A percentile compares a stretch with the other conserved stretches of the same genome.
These are phyloP conservation scores for Quercus robur DNA, from an alignment of 306 rosid genomes.

Conservation along the genomic window DNA sequence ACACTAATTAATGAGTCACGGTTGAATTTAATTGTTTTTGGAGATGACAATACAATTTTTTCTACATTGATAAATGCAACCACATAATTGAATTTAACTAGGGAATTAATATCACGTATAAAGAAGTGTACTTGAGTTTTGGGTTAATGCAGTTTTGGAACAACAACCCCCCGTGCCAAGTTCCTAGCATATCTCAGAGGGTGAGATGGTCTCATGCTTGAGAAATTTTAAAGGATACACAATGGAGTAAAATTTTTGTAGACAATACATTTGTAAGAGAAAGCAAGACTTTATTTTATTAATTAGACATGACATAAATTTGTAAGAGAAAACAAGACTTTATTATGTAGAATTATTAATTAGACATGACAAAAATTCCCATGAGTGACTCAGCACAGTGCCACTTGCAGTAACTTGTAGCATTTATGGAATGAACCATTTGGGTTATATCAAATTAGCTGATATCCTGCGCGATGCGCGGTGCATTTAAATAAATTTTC, in stretches of 20 bases:
- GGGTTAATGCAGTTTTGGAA: conserved; percentile 46
- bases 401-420: background rate
- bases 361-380: background rate
- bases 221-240: too few species aligned
- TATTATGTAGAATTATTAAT: background rate
- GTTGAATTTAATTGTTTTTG: too few species aligned
- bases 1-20: too few species aligned
- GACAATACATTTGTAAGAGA: too few species aligned
- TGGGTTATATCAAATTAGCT: background rate
- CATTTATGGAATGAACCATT: background rate
- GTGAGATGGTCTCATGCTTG: conserved; percentile 29
- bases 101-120: too few species aligned
- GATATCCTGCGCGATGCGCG: rapidly evolving
- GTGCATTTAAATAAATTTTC: too few species aligned
- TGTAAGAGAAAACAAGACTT: background rate
- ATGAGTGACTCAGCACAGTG: background rate
- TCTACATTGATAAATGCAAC: too few species aligned
- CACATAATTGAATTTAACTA: too few species aligned
- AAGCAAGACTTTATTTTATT: background rate
- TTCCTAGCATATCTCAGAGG: conserved; percentile 72
- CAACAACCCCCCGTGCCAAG: conserved; percentile 52
- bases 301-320: background rate
- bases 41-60: too few species aligned
- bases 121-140: conserved; percentile 14
- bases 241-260: too few species aligned